Evolutionary conservation across 805 yeast species (phyloP), one percentile per base, ranked within the genome.

Genomic region (Saturnispora saitoi): DNA sequence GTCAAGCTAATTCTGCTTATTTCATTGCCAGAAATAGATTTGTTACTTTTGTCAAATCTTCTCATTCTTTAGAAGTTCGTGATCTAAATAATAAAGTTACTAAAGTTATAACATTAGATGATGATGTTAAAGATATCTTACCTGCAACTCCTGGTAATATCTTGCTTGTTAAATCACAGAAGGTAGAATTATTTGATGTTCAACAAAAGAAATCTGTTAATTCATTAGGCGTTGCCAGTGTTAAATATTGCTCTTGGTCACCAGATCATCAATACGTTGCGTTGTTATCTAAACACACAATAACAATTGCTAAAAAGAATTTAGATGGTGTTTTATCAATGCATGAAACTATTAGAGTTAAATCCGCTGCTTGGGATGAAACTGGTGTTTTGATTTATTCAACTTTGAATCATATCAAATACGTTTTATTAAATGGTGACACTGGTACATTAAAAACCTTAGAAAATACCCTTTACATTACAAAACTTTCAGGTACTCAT

Each of bases 291-390:
- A 93, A 91, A 65, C 99, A 93, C 68, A 85, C 93, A 19, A 86
- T 93, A 58, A 85, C 95, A 12, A 81, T 93, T 58, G 95, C 90
- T 28, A 81, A 80, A 58, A 83, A 81, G 64, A 83, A 79, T 54
- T 75, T 91, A 58, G 89, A 87, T 62, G 69, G 80, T 49, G 72
- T 89, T 37, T 81, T 91, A 47, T 80, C 95, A 2, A 76, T 89
- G 79, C 97, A 89, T 64, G 99, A 93, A 72, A 91, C 98, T 3
- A 93, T 93, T 57, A 76, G 99, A 65, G 88, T 93, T 61, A 93
- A 93, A 72, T 82, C 95, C 70, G 97, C 96, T 42, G 87, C 95
- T 17, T 93, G 97, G 97, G 98, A 93, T 66, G 96, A 89, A 58
- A 72, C 86, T 43, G 91, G 91, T 47, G 95, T 95, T 30, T 76